Conservation (phyloP, 2,329 filamentous ascomycete species). For the Penicillium sp. region DNA sequence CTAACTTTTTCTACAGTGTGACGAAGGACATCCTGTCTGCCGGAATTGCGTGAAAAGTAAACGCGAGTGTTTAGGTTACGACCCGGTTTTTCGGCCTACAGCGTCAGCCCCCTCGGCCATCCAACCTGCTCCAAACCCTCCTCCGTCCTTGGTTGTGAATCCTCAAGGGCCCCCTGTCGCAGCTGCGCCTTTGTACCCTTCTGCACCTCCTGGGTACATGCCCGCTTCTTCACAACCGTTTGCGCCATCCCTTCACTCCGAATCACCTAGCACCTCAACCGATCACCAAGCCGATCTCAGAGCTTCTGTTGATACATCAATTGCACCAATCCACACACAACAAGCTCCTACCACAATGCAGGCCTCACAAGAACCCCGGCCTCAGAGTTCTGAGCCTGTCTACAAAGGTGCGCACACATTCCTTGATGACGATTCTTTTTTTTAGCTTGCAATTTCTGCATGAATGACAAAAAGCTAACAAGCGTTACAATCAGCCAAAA, state of each 20-base stretch:
- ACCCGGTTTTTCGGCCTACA: constrained; percentile 71
- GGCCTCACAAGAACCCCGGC: constrained; percentile 29
- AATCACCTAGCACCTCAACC: constrained; percentile 39
- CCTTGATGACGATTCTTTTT: background rate
- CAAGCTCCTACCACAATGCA: constrained; percentile 36
- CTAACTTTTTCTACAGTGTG: constrained; percentile 63
- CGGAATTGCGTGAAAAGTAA: constrained; percentile 68
- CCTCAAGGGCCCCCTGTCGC: constrained; percentile 37
- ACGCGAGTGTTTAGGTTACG: constrained; percentile 66
- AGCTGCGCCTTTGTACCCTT: constrained; percentile 32
- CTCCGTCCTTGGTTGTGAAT: constrained; percentile 41
- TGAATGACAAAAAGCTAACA: constrained; percentile 42
- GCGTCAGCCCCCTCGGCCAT: constrained; percentile 65
- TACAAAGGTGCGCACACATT: constrained; percentile 20
- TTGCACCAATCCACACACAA: constrained; percentile 50
- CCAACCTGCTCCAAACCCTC: constrained; percentile 56
- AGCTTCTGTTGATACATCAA: constrained; percentile 64
- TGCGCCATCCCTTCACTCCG: constrained; percentile 38
- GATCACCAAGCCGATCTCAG: constrained; percentile 59
- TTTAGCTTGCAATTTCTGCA: background rate
- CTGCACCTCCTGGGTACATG: constrained; percentile 41
- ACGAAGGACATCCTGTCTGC: constrained; percentile 91
- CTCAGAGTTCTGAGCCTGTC: constrained; percentile 19
- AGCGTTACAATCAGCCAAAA: constrained; percentile 52
- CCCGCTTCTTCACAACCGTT: constrained; percentile 41